Conservation (phyloP, 805 yeast species). For the Grigorovia humatica region DNA sequence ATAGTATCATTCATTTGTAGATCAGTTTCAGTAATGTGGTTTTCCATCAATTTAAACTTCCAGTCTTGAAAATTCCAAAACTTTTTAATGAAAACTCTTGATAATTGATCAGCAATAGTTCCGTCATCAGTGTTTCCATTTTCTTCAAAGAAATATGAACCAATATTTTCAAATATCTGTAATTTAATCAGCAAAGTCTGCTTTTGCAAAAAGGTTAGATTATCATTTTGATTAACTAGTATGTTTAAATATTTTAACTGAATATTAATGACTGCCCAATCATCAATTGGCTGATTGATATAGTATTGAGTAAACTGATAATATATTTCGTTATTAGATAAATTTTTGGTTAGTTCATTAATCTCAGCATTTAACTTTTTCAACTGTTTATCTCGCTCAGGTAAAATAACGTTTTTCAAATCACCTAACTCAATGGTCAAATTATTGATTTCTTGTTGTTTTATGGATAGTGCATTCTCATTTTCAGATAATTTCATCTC, state of each 20-base stretch:
- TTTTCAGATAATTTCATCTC: neutral
- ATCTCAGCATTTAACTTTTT: neutral
- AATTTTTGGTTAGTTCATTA: neutral
- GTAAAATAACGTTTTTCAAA: neutral
- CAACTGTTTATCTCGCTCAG: neutral
- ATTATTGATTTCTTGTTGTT: neutral
- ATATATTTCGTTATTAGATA: neutral
- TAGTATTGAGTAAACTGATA: conserved; percentile 1
- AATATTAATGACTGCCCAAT: neutral
- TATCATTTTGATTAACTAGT: neutral
- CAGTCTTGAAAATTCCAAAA: neutral
- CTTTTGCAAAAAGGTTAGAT: neutral
- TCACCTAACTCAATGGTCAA: neutral
- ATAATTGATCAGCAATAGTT: neutral
- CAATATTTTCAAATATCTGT: neutral
- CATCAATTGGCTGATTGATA: neutral
- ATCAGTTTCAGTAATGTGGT: neutral
- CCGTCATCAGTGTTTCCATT: neutral
- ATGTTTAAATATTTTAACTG: neutral
- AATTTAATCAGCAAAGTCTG: neutral
- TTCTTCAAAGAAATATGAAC: neutral
- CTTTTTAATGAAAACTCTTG: neutral
- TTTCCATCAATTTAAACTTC: neutral
- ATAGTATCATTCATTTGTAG: neutral
- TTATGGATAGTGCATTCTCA: neutral